Percentiles rank a stretch among this genome's conserved stretches.
Conservation (phyloP, 164 flowering plant species). For the Aristolochia californica region DNA sequence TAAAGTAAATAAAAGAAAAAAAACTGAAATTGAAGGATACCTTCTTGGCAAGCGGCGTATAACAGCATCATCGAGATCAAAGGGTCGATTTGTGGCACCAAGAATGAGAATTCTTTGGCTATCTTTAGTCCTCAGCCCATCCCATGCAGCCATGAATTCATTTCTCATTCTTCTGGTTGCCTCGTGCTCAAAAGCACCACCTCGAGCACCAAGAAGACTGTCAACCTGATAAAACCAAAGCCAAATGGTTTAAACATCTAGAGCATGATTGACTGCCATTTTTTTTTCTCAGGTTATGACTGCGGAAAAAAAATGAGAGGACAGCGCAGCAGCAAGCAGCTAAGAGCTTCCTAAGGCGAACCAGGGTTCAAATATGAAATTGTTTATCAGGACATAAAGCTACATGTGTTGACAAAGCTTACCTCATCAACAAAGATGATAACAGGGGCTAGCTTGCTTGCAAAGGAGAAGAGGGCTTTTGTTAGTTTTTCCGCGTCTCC, state of each 20-base stretch:
- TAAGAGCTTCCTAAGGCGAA: neutral
- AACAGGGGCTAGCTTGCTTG: conserved; percentile 88
- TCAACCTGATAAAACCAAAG: conserved; percentile 51
- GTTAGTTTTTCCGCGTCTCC: conserved; percentile 99
- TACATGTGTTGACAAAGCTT: neutral
- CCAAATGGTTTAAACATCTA: neutral
- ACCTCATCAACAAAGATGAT: conserved; percentile 99
- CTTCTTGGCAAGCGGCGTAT: conserved; percentile 7
- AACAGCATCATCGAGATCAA: conserved; percentile 9
- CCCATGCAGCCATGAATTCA: conserved; percentile 8
- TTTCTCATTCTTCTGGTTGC: conserved; percentile 6
- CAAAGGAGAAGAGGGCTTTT: conserved; percentile 94
- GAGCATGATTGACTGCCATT: too few species aligned
- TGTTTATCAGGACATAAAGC: neutral
- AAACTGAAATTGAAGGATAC: neutral
- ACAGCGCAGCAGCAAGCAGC: neutral
- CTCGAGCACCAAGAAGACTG: conserved; percentile 21
- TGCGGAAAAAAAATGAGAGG: neutral
- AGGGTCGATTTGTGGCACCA: conserved; percentile 8
- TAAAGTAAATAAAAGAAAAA: too few species aligned
- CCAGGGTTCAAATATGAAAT: neutral
- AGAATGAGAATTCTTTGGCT: conserved; percentile 5
- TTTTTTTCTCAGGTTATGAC: neutral
- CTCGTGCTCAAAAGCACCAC: conserved; percentile 5
- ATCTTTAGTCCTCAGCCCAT: conserved; percentile 8